Base-by-base conservation (phyloP, 2,329 filamentous ascomycete genomes). In the Aspergillus piperis region DNA sequence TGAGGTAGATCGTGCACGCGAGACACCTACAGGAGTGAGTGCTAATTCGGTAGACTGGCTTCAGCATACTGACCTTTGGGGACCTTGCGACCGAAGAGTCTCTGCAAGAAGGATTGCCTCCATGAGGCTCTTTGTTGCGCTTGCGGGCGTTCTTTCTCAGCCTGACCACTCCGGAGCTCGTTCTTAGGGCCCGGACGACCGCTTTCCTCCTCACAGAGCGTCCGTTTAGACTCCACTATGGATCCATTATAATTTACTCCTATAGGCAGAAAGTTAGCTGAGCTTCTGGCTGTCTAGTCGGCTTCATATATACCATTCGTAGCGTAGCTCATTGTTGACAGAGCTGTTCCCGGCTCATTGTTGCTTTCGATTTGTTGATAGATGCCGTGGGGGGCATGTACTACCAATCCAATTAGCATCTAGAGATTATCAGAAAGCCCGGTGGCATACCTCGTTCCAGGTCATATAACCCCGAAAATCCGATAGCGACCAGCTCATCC, bases 391-490 rank as follows among this genome's bases (percentile, higher is more conserved):
- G 69, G 67, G 2, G 70, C 71, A 54, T 73, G 68, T 4, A 70
- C 71, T 73, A 36, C 8, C 10, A 5, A 3, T 13, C 32, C 10
- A 39, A 6, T 70, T 49, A 69, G 55, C 38, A 55, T 21, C 2
- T 3, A 25, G 25, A 27, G 8, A 2, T 5, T 11, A 36, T 21
- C 5, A 5, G 4, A 41, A 39, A 7, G 2, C 11, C 5, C 2
- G n/a, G 55, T 3, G n/a, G 51, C 56, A 47, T 54, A 70, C 71
- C 68, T 65, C 64, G 61, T 60, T 73, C 71, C 30, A 73, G 42
- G 41, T 73, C 70, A 59, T 72, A 71, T 15, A 70, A 21, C 8
- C 67, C 66, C 21, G 70, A 64, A 64, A 73, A 73, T 27, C 70
- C 69, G 36, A 73, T 65, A 0, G 71, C 71, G 10, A 73, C 56